Conservation (phyloP, 108 stramenopile species). For the Stephanodiscus triporus region DNA sequence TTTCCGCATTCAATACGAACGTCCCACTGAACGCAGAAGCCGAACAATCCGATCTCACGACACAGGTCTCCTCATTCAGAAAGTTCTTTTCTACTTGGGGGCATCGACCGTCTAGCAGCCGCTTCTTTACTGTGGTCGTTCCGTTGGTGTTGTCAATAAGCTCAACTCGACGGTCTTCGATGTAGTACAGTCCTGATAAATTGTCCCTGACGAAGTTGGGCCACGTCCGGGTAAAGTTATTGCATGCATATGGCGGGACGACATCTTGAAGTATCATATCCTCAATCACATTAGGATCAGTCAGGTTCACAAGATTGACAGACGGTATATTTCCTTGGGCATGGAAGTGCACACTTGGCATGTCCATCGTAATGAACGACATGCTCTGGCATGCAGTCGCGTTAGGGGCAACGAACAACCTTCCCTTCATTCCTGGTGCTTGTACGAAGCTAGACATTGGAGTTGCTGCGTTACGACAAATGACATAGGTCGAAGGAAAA, state of each 20-base stretch:
- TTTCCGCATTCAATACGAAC: slow-evolving; percentile 18
- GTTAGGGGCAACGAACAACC: background rate
- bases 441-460: slow-evolving; percentile 3
- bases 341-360: slow-evolving; percentile 16
- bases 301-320: slow-evolving; percentile 11
- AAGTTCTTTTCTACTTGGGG: slow-evolving; percentile 25
- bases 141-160: slow-evolving; percentile 20
- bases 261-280: slow-evolving; percentile 11
- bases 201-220: slow-evolving; percentile 39
- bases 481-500: background rate
- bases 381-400: background rate
- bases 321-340: slow-evolving; percentile 4
- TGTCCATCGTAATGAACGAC: slow-evolving; percentile 2
- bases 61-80: slow-evolving; percentile 38
- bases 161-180: slow-evolving; percentile 37
- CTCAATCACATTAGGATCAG: slow-evolving; percentile 19
- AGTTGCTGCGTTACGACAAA: background rate
- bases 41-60: slow-evolving; percentile 18
- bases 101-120: slow-evolving; percentile 24
- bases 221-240: slow-evolving; percentile 22
- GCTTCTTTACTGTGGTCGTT: slow-evolving; percentile 5
- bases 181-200: slow-evolving; percentile 23
- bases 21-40: slow-evolving; percentile 18
- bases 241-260: slow-evolving; percentile 2
- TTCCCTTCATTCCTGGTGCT: background rate